Percentiles rank a stretch among this genome's conserved stretches.
Conservation (phyloP, 805 yeast species). For the Sugiyamaella lignohabitans region DNA sequence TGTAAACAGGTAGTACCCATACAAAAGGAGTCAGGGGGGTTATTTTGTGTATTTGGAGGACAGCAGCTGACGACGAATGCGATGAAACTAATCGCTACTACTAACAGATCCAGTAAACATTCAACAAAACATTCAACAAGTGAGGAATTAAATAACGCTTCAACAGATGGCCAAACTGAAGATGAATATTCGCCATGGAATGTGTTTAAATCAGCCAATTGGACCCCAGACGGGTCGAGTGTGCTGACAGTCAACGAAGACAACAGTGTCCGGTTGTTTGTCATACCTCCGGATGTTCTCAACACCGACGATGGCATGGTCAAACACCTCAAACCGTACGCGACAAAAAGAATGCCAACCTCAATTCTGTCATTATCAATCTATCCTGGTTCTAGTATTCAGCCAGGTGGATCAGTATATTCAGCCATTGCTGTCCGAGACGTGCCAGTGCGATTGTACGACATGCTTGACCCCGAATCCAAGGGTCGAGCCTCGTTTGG, state of each 20-base stretch:
- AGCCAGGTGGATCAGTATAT: slow-evolving; percentile 11
- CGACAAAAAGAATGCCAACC: slow-evolving; percentile 3
- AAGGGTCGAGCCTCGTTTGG: neutral
- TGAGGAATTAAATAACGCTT: too few species aligned
- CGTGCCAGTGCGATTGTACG: slow-evolving; percentile 19
- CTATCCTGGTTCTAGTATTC: slow-evolving; percentile 16
- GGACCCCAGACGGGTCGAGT: slow-evolving; percentile 26
- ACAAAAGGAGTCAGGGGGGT: too few species aligned
- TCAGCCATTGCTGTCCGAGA: slow-evolving; percentile 16
- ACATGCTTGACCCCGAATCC: slow-evolving; percentile 8
- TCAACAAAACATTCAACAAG: too few species aligned
- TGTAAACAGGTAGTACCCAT: too few species aligned
- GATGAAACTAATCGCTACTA: too few species aligned
- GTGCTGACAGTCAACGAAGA: slow-evolving; percentile 20
- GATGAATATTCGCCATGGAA: too few species aligned
- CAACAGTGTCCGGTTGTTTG: slow-evolving; percentile 16
- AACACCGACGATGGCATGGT: neutral
- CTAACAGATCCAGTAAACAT: too few species aligned
- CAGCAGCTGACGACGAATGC: too few species aligned
- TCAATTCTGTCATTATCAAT: slow-evolving; percentile 15
- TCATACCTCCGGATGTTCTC: slow-evolving; percentile 18
- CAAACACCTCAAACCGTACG: neutral
- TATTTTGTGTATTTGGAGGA: too few species aligned
- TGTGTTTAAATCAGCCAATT: slow-evolving; percentile 10
- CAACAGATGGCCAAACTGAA: too few species aligned